Conservation (phyloP, 2,329 filamentous ascomycete genomes). For the Metarhizium brunneum region DNA sequence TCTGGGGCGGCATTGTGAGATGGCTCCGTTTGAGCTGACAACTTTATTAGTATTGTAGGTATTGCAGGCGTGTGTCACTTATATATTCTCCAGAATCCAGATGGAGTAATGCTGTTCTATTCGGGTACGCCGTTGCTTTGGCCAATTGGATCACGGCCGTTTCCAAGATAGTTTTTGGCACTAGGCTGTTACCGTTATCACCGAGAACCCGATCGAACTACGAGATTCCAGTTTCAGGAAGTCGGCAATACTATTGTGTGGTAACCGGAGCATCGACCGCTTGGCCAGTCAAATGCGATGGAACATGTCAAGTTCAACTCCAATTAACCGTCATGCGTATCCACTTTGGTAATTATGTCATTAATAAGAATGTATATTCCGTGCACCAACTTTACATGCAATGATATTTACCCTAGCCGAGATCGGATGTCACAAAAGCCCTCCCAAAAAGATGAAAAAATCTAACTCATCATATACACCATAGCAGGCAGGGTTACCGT, state of each 20-base stretch:
- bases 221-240: neutral
- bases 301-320: no score
- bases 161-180: neutral
- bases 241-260: no score
- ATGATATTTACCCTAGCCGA: conserved; percentile 1
- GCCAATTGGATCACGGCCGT: no score
- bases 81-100: no score
- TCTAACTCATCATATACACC: neutral
- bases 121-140: no score
- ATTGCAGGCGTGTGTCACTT: no score
- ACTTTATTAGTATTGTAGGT: no score
- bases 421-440: neutral
- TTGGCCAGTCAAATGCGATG: no score
- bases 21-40: no score
- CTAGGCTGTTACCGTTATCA: neutral
- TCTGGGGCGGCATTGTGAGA: conserved; percentile 7
- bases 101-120: no score
- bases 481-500: neutral
- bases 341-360: neutral
- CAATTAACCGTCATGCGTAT: neutral
- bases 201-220: conserved; percentile 2
- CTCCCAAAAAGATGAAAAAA: neutral
- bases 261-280: no score
- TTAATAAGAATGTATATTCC: neutral
- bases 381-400: neutral